Conservation (phyloP, 495 filamentous ascomycete genomes). For the Trichoderma asperelloides region DNA sequence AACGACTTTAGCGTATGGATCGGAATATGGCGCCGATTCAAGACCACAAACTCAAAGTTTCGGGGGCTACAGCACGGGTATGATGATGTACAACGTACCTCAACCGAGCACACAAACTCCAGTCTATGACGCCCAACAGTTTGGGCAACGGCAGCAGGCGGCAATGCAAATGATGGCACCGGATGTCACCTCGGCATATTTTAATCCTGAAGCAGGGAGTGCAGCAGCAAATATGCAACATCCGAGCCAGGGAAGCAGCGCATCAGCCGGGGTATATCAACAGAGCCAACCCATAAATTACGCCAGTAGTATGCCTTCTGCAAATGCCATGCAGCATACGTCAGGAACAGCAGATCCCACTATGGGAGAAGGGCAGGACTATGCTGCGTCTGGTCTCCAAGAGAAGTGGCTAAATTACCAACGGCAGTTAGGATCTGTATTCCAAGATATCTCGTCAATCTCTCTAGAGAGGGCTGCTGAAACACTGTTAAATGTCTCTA, state of each 20-base stretch:
- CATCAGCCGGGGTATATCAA: constrained; percentile 38
- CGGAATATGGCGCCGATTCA: constrained; percentile 44
- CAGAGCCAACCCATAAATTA: constrained; percentile 40
- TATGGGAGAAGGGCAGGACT: constrained; percentile 32
- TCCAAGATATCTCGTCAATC: constrained; percentile 66
- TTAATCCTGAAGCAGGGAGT: constrained; percentile 59
- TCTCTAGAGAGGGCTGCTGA: constrained; percentile 61
- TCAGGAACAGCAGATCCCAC: constrained; percentile 33
- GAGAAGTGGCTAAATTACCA: constrained; percentile 72
- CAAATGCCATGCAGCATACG: constrained; percentile 34
- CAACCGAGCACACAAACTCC: constrained; percentile 56
- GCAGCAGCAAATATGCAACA: constrained; percentile 39
- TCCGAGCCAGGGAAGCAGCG: constrained; percentile 29
- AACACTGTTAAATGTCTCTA: constrained; percentile 68
- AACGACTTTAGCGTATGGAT: constrained; percentile 41
- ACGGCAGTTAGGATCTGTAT: constrained; percentile 59
- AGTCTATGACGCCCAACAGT: constrained; percentile 76
- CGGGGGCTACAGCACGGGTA: constrained; percentile 41
- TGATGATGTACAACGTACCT: constrained; percentile 73
- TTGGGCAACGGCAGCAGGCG: constrained; percentile 69
- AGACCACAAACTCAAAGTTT: constrained; percentile 40
- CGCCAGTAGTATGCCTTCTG: constrained; percentile 29
- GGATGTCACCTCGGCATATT: constrained; percentile 65
- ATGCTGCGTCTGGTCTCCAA: constrained; percentile 33
- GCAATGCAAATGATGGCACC: constrained; percentile 69